Base-by-base conservation (phyloP, 768 basidiomycete species). In the Calocybe gangraenosa region DNA sequence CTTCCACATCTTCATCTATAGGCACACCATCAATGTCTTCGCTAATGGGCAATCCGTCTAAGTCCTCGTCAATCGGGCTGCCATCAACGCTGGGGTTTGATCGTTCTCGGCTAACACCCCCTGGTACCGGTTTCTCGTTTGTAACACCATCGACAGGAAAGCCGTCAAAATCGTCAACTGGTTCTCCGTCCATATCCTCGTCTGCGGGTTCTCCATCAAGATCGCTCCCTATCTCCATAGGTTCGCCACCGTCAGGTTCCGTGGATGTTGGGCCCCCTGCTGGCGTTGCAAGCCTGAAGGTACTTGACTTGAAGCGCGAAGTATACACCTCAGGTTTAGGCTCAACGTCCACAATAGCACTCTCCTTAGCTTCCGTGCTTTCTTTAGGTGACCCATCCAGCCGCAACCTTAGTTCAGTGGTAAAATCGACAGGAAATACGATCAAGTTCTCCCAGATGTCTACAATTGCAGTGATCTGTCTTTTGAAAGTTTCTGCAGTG, bases 391-490 rank as follows among this genome's bases (percentile, higher is more conserved):
- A 60, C 1, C 90, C 90, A 39, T 94, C 89, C 39, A 98, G 73
- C 45, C 92, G 72, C 43, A 65, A 65, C 19, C 91, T 74, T 13
- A 95, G 73, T 55, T 85, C 81, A 2, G 74, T 58, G 0, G 88
- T 93, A 57, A 87, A 89, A 44, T 94, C 89, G 2, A 86, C 87
- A 42, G 90, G 75, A 60, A 98, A 98, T 23, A 97, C 89, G 47
- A 98, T 94, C 93, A 94, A 95, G 61, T 96, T 87, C 59, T 97
- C 96, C 93, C 96, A 97, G 22, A 97, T 85, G 57, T 97, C 94
- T 4, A 98, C 76, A 14, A 98, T 82, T 7, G 82, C 70, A 4
- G 81, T 82, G 48, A 98, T 91, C 64, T 97, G 92, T 53, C 85
- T 86, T 69, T 88, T 94, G 75, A 98, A 99, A 1, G 87, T 84